Evolutionary conservation across 2,329 filamentous ascomycete genomes (phyloP).

Genomic region (Diaporthe ampelina): DNA sequence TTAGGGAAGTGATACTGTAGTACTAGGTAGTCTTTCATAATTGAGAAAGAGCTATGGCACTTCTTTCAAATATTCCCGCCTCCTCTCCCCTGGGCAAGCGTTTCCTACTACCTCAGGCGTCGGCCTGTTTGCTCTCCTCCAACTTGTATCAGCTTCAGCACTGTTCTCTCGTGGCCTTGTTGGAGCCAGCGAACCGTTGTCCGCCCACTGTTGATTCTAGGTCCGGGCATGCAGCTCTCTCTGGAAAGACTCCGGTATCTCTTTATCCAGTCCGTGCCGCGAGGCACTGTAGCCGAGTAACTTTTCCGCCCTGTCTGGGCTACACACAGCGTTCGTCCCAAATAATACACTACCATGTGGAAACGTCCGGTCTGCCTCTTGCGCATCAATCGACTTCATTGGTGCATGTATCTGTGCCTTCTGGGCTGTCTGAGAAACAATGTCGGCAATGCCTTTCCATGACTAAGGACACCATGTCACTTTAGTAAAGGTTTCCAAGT

Average conservation of each 20-base stretch:
- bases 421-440: background rate
- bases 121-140: background rate
- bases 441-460: constrained; percentile 14
- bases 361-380: background rate
- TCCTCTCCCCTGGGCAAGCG: too few species aligned
- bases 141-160: background rate
- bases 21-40: too few species aligned
- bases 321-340: background rate
- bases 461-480: background rate
- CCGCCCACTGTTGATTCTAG: too few species aligned
- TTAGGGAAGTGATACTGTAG: too few species aligned
- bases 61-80: too few species aligned
- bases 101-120: too few species aligned
- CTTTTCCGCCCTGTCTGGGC: background rate
- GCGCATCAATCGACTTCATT: background rate
- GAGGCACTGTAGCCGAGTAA: constrained; percentile 3
- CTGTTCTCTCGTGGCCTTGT: background rate
- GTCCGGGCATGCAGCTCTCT: background rate
- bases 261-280: background rate
- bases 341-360: background rate
- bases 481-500: background rate
- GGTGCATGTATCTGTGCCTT: background rate
- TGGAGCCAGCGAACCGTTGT: too few species aligned
- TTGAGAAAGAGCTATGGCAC: too few species aligned
- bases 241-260: constrained; percentile 3